Percentiles rank a stretch among this genome's conserved stretches.
phyloP scores from a whole-genome alignment of 805 yeast genomes.

The Candida boleticola region DNA sequence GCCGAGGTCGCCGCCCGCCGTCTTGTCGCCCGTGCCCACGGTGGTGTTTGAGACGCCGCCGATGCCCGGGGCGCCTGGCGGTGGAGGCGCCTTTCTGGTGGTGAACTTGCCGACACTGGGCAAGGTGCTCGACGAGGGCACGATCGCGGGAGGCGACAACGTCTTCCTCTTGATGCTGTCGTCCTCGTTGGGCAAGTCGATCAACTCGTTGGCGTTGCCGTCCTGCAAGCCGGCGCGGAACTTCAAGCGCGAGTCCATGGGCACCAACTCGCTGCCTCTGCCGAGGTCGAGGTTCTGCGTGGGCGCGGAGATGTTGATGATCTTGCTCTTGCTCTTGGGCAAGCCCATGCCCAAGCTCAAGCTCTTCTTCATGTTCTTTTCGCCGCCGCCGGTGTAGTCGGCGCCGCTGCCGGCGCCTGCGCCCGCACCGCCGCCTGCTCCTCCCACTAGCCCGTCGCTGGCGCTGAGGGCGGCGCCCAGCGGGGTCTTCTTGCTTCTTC shows the following conservation, averaged over 20 bases:
- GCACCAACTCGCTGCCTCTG: conserved; percentile 18
- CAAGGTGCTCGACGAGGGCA: background rate
- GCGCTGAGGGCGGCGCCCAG: background rate
- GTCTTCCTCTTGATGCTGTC: background rate
- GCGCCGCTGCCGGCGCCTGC: background rate
- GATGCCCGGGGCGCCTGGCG: background rate
- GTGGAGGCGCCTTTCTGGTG: conserved; percentile 1
- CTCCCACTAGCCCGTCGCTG: background rate
- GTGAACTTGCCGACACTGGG: background rate
- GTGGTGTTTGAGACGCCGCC: background rate
- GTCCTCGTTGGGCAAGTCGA: background rate
- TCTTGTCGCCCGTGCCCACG: too few species aligned
- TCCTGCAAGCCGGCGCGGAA: conserved; percentile 3
- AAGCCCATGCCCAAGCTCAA: background rate
- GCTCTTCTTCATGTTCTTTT: conserved; percentile 1
- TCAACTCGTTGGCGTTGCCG: background rate
- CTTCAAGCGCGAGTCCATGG: conserved; percentile 7
- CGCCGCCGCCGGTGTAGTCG: background rate
- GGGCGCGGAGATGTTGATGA: conserved; percentile 26
- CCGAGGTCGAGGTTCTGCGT: conserved; percentile 32
- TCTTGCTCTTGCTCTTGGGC: conserved; percentile 1
- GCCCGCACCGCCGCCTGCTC: background rate
- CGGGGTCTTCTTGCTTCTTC: background rate
- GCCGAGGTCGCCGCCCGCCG: conserved; percentile 2
- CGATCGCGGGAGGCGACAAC: background rate